Base-by-base conservation (phyloP, 208 protist species). In the Strigomonas culicis region DNA sequence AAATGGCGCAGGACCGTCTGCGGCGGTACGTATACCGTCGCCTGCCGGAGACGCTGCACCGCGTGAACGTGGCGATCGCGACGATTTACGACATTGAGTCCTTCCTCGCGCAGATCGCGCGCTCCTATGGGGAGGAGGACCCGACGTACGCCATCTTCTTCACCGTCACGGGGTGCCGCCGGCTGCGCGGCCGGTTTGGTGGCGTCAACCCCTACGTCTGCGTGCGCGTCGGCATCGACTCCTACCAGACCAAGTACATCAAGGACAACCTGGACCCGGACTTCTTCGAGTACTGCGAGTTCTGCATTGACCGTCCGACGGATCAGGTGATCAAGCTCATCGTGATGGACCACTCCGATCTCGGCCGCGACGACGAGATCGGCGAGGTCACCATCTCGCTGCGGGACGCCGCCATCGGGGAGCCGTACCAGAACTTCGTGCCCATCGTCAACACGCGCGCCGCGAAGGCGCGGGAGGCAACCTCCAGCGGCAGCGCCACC, bases 41-140 rank as follows among this genome's bases (percentile, higher is more conserved):
- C 41, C 62, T 86, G 1, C 89, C 89, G 13, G 72, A 86, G 52
- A 85, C 68, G 30, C 67, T 95, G 43, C 89, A 95, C 70, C 84
- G 87, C 63, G 80, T 91, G 10, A 75, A 88, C 67, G 55, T 93
- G 4, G 77, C 77, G 8, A 70, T 93, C 3, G 74, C 75, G 27
- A 93, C 86, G 6, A 76, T 90, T 13, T 92, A 89, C 55, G 89
- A 95, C 63, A 90, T 92, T 68, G 86, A 95, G 62, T 80, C 77
- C 31, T 91, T 93, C 69, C 76, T 95, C 68, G 79, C 72, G 27
- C 77, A 90, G 61, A 47, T 95, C 43, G 65, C 79, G 13, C 49
- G 66, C 19, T 63, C 75, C 49, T 86, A 89, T 72, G 84, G 84
- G 1, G 77, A 84, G 44, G 86, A 93, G 55, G 80, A 88, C 62